Conservation (phyloP, 345 rosid species). For the Orychophragmus violaceus region DNA sequence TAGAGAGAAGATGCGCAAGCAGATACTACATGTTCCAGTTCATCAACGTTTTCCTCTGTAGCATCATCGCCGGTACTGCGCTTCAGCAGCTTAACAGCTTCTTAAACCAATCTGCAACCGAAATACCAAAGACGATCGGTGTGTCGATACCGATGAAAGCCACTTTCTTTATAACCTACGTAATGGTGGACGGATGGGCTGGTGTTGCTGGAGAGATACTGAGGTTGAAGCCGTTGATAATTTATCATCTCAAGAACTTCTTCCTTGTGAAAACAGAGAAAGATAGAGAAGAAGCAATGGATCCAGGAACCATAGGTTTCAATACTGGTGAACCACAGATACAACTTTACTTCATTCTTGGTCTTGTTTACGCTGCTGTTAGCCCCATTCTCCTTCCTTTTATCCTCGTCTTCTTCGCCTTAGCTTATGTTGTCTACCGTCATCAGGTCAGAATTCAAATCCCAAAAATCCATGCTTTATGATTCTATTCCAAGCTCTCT, state of each 20-base stretch:
- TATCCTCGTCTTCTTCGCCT: conserved; percentile 66
- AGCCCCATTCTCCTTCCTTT: conserved; percentile 88
- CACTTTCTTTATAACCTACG: conserved; percentile 88
- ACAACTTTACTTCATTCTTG: conserved; percentile 92
- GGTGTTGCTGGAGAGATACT: conserved; percentile 94
- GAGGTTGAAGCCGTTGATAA: conserved; percentile 69
- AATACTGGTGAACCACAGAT: conserved; percentile 91
- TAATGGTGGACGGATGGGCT: conserved; percentile 99
- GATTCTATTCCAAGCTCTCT: not conserved
- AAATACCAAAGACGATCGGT: conserved; percentile 84
- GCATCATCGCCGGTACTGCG: conserved; percentile 88
- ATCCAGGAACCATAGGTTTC: conserved; percentile 88
- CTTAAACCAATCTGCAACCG: conserved; percentile 75
- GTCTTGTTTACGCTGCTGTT: conserved; percentile 86
- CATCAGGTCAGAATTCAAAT: conserved; percentile 55
- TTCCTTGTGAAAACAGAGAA: conserved; percentile 89
- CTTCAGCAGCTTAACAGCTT: conserved; percentile 84
- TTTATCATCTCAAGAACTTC: conserved; percentile 72
- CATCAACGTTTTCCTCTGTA: conserved; percentile 91
- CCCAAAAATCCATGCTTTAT: not conserved
- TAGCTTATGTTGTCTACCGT: conserved; percentile 84
- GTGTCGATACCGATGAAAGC: conserved; percentile 96
- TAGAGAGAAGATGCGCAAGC: conserved; percentile 85
- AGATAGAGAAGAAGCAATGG: conserved; percentile 96
- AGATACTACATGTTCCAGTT: conserved; percentile 78